Conservation (phyloP, 352 stramenopile genomes). For the Phytophthora sp. region DNA sequence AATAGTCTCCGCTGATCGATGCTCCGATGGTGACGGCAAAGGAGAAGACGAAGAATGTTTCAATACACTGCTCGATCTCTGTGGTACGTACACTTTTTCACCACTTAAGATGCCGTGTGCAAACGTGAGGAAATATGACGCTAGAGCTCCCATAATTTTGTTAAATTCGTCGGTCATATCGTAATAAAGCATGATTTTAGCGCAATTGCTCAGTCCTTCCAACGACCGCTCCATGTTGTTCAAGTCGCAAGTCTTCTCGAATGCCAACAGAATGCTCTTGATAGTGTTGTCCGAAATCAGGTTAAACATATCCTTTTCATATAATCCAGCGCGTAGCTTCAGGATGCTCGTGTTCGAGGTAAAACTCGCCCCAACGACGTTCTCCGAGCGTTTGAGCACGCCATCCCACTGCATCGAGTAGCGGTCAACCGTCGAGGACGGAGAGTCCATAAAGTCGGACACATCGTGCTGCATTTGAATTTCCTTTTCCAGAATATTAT, state of each 20-base stretch:
- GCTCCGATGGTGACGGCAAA: slow-evolving; percentile 15
- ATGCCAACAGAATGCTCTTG: slow-evolving; percentile 81
- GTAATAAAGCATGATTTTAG: slow-evolving; percentile 88
- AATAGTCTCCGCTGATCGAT: slow-evolving; percentile 21
- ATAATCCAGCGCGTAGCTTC: slow-evolving; percentile 82
- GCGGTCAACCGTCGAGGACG: slow-evolving; percentile 69
- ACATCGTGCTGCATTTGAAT: slow-evolving; percentile 92
- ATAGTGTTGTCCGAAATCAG: slow-evolving; percentile 82
- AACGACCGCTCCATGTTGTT: slow-evolving; percentile 86
- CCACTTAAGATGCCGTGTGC: slow-evolving; percentile 83
- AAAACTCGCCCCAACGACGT: slow-evolving; percentile 87
- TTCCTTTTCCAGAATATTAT: slow-evolving; percentile 82
- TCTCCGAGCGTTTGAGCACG: slow-evolving; percentile 85
- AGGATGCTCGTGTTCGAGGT: slow-evolving; percentile 87
- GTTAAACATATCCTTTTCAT: slow-evolving; percentile 91
- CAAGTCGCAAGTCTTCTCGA: slow-evolving; percentile 85
- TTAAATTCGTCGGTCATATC: slow-evolving; percentile 84
- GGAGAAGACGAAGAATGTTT: slow-evolving; percentile 24
- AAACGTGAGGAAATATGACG: slow-evolving; percentile 88
- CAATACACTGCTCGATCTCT: slow-evolving; percentile 40
- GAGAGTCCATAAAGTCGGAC: slow-evolving; percentile 77
- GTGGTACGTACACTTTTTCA: slow-evolving; percentile 82
- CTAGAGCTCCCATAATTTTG: slow-evolving; percentile 78
- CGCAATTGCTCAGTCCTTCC: slow-evolving; percentile 83
- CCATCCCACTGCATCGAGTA: slow-evolving; percentile 91